phyloP scores from a whole-genome alignment of 2,329 filamentous ascomycete genomes.

The Beauveria bassiana region DNA sequence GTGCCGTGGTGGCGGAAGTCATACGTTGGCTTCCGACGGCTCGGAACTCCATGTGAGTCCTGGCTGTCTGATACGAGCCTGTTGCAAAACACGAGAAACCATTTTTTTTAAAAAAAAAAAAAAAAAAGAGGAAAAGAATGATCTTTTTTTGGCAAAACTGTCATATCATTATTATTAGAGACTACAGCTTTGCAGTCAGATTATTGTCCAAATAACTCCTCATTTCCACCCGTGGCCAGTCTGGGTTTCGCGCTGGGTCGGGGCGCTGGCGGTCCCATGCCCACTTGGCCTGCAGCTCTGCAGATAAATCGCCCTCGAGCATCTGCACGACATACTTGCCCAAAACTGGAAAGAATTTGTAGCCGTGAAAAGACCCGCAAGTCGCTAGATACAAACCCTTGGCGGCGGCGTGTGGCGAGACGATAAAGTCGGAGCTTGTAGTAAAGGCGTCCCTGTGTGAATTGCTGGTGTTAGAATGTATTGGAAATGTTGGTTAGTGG shows the following conservation, averaged over 20 bases:
- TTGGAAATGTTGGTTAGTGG: neutral
- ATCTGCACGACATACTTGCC: constrained; percentile 55
- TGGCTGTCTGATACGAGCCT: too few relatives aligned
- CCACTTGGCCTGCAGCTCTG: constrained; percentile 40
- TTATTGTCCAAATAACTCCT: constrained; percentile 36
- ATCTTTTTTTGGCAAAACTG: too few relatives aligned
- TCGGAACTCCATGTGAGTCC: too few relatives aligned
- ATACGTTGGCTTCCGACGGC: too few relatives aligned
- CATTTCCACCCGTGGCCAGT: constrained; percentile 52
- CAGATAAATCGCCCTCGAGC: constrained; percentile 37
- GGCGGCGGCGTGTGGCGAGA: constrained; percentile 46
- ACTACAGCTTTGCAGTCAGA: constrained; percentile 21
- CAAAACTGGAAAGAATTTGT: constrained; percentile 59
- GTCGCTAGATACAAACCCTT: constrained; percentile 53
- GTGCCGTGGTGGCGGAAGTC: too few relatives aligned
- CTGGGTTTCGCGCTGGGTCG: constrained; percentile 41
- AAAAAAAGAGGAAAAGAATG: too few relatives aligned
- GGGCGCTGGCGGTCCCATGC: constrained; percentile 54
- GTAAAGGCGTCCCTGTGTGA: constrained; percentile 55
- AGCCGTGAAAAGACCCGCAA: constrained; percentile 60
- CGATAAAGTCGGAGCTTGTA: constrained; percentile 52
- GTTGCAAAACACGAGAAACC: too few relatives aligned
- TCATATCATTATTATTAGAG: neutral
- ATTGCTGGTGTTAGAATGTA: neutral
- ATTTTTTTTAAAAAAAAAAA: neutral